A percentile compares a stretch with the other conserved stretches of the same genome.
Evolutionary conservation across 148 eudicot genomes (phyloP).

Genomic region (Pouteria glomerata): DNA sequence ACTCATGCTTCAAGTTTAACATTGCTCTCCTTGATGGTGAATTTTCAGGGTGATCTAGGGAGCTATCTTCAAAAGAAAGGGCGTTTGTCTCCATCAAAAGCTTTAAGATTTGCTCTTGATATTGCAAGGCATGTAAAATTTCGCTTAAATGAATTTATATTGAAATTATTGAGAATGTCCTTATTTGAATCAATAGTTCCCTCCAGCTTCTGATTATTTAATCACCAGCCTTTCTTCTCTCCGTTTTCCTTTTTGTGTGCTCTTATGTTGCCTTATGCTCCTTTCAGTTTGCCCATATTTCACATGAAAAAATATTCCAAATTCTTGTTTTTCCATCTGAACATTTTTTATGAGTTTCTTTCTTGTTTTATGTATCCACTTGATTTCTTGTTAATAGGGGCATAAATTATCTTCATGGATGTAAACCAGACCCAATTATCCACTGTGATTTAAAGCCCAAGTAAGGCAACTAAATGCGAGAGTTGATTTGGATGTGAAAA

Average conservation of each 20-base stretch:
- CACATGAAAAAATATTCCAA: neutral
- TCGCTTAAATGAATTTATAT: neutral
- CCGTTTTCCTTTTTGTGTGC: too few relatives aligned
- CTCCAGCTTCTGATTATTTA: neutral
- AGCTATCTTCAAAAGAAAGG: constrained; percentile 84
- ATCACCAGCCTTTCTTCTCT: neutral
- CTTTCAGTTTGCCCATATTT: constrained; percentile 6
- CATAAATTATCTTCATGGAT: constrained; percentile 88
- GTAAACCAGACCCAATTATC: constrained; percentile 87
- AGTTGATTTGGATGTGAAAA: constrained; percentile 16
- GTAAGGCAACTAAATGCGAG: constrained; percentile 77
- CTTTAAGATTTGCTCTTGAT: constrained; percentile 87
- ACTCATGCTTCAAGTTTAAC: neutral
- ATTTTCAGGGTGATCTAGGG: constrained; percentile 83
- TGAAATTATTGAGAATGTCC: neutral
- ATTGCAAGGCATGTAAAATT: constrained; percentile 67
- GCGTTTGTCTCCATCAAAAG: constrained; percentile 73
- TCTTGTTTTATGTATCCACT: constrained; percentile 12
- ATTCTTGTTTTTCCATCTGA: neutral
- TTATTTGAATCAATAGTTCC: neutral
- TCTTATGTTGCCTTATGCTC: too few relatives aligned
- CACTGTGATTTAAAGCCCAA: constrained; percentile 86
- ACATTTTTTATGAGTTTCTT: neutral
- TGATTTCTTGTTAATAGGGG: constrained; percentile 57
- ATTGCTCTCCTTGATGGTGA: neutral